Percentiles rank a stretch among this genome's conserved stretches.
Conservation (phyloP, 768 basidiomycete species). For the Suillus occidentalis region DNA sequence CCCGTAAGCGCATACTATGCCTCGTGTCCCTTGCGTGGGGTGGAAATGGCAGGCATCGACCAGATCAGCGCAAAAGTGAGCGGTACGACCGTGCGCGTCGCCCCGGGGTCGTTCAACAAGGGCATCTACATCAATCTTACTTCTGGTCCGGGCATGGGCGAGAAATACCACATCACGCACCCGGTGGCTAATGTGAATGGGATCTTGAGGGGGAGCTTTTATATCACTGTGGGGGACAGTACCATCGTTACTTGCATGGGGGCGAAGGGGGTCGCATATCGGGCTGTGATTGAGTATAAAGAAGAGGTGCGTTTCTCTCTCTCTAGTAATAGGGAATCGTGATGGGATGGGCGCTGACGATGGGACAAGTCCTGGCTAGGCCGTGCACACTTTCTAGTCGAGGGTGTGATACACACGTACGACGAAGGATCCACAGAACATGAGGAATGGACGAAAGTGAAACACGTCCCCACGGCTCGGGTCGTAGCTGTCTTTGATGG, state of each 20-base stretch:
- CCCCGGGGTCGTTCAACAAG: conserved; percentile 82
- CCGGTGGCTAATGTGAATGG: conserved; percentile 91
- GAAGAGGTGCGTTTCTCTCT: conserved; percentile 70
- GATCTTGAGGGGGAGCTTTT: conserved; percentile 87
- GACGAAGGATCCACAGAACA: conserved; percentile 60
- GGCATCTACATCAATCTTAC: conserved; percentile 84
- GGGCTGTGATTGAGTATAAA: conserved; percentile 90
- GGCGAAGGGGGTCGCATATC: conserved; percentile 60
- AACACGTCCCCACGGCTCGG: conserved; percentile 80
- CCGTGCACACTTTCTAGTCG: conserved; percentile 77
- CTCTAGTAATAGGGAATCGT: neutral
- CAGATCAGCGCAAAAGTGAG: conserved; percentile 93
- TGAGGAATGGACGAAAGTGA: conserved; percentile 80
- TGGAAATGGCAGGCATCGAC: conserved; percentile 81
- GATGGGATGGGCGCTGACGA: neutral
- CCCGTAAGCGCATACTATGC: conserved; percentile 89
- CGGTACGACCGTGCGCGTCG: conserved; percentile 80
- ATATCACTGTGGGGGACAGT: conserved; percentile 81
- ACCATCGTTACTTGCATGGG: conserved; percentile 81
- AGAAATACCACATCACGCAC: conserved; percentile 85
- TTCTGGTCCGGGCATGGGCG: conserved; percentile 73
- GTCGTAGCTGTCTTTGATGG: conserved; percentile 86
- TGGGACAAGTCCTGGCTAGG: conserved; percentile 79
- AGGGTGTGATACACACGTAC: conserved; percentile 88
- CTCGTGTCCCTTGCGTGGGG: conserved; percentile 65